Evolutionary conservation across 2,329 filamentous ascomycete genomes (phyloP), one percentile per base, ranked within the genome.

Genomic region (Aureobasidium melanogenum): DNA sequence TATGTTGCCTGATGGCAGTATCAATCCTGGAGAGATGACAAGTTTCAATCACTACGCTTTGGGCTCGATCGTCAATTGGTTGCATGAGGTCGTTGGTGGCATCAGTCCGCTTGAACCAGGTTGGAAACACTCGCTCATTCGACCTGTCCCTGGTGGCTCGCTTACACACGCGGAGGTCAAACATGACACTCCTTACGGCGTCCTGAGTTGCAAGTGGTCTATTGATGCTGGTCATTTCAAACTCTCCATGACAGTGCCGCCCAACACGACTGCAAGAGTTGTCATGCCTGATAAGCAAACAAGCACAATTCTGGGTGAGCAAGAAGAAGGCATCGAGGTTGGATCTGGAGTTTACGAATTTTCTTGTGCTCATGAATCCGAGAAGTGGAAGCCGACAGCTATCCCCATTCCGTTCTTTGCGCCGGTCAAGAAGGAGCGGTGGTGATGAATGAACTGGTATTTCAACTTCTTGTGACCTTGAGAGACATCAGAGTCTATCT

Each of bases 371-470:
- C 36, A 54, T 24, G 36, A 44, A 17, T 28, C 51, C 17, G 87
- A 83, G 84, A 93, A 90, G 74, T 92, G 87, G 65, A 94, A 78
- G 62, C 88, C 89, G 39, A 91, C 74, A 24, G 44, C 44, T n/a
- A 60, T 60, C 7, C 36, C 56, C 1, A 43, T 51, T 14, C 56
- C 46, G 1, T 51, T 60, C 26, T 58, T 26, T 14, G 22, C 43
- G 3, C 30, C 32, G 1, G 32, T 58, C 2, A 19, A 28, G n/a
- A 22, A 58, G 9, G 55, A 58, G 28, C 22, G 19, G 1, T 58
- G 55, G 55, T 58, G 15, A 32, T 48, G n/a, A 15, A 36, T 36
- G 5, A 36, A 30, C 5, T 30, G 8, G 28, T 8, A 5, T 30
- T 30, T 5, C 28, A 5, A 8, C 28, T n/a, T n/a, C n/a, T n/a